Base-by-base conservation (phyloP, 371 early-diverging fungal genomes). In the Lichtheimia corymbifera region DNA sequence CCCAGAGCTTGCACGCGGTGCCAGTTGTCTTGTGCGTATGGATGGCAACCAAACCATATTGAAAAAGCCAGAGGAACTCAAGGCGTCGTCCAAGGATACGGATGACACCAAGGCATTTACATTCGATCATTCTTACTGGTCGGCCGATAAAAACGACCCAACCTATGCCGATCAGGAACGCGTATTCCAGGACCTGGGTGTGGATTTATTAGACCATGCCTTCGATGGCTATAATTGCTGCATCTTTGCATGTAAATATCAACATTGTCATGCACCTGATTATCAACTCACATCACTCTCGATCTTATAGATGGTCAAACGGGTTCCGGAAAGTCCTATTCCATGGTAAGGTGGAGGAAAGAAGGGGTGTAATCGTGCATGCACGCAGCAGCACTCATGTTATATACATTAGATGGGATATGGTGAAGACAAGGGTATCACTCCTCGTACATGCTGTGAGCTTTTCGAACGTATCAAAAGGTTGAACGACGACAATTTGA, bases 51-150 rank as follows among this genome's bases (percentile, higher is more conserved):
- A 87, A 74, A 90, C 90, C 22, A 85, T 87, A 54, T 76, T 88
- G 59, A 72, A 74, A 40, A 81, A 76, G 62, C 90, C 88, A 45
- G 70, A 73, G 22, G 47, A 47, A 17, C 47, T 47, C 47, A 47
- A 22, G 22, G 14, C 47, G 17, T 35, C 35, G 6, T 2, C 35
- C 11, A 47, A 47, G 47, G 47, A 47, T 17, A 73, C 72, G 22
- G 77, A 77, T 20, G 81, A 79, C 53, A 63, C 73, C 44, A 88
- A 88, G 62, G 71, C 88, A 6, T 94, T 92, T 67, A 89, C 90
- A 0, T 95, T 91, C 68, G 95, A 95, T 74, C 80, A 89, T 54
- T 90, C 90, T 40, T 95, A 92, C 67, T 91, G 93, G 93, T 88
- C 92, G 5, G 89, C 85, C 44, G 86, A 88, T 66, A 80, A 84